Base-by-base conservation (phyloP, 495 filamentous ascomycete genomes). In the Penicillium canariense region DNA sequence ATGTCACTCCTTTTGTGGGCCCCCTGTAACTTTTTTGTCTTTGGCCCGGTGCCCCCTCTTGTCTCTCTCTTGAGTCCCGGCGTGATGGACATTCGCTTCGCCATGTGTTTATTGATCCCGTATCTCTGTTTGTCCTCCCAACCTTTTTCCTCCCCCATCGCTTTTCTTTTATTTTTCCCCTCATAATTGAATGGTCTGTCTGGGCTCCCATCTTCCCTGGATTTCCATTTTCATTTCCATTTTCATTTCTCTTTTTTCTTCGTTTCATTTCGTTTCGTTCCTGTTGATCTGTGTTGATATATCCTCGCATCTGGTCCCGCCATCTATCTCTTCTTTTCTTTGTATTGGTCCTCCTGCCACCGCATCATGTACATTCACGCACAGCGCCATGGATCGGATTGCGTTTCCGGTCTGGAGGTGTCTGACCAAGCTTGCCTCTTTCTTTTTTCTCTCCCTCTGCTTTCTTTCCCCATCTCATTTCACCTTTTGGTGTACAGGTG, bases 51-150 rank as follows among this genome's bases (percentile, higher is more conserved):
- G 22, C 28, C 46, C 26, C 47, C 22, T 44, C 43, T 18, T 46
- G n/a, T 46, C 27, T 57, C 52, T 52, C 39, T 61, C 50, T 58
- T 59, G 48, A 47, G 54, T 61, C 61, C 61, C 61, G 61, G 64
- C 61, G 56, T 60, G 61, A 59, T 65, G 58, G 58, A 67, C 55
- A 26, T 63, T 63, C 54, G 36, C 52, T 61, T 61, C 60, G 52
- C 55, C 60, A 66, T 66, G 57, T 64, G 49, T 57, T 58, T 64
- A 65, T 65, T 65, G 46, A 56, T 40, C 47, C 25, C 38, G 26
- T 61, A 63, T 36, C 39, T 40, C 30, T 52, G 51, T 45, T 50
- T 49, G 32, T 34, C 28, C 12, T 15, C 28, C 20, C 34, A 39
- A 1, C 23, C 14, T 52, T 56, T 52, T 26, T n/a, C n/a, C n/a